Percentiles rank a stretch among this genome's conserved stretches.
phyloP scores from a whole-genome alignment of 2,329 filamentous ascomycete genomes.

The Neofusicoccum umdonicola region DNA sequence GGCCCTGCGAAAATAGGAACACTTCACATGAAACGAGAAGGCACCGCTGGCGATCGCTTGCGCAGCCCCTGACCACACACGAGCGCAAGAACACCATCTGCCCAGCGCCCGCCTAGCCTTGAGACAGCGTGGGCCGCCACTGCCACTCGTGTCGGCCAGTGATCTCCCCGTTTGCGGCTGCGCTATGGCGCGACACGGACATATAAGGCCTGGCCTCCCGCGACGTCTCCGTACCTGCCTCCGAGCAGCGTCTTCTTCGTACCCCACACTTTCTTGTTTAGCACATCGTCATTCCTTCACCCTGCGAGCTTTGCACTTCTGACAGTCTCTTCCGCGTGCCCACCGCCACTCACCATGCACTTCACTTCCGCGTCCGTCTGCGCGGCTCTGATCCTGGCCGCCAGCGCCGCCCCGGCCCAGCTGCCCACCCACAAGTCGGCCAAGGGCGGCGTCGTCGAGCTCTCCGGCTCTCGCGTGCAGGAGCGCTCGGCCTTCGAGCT shows the following conservation, averaged over 20 bases:
- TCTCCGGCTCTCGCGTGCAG: not conserved
- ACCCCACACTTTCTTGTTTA: not conserved
- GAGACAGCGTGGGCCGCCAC: conserved; percentile 1
- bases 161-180: not conserved
- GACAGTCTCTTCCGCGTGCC: not conserved
- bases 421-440: conserved; percentile 11
- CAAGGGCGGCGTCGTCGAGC: not conserved
- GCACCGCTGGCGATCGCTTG: not conserved
- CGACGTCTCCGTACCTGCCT: not conserved
- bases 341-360: not conserved
- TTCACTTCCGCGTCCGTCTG: not conserved
- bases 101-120: conserved; percentile 2
- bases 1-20: conserved; percentile 3
- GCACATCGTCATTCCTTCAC: not conserved
- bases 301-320: not conserved
- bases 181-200: not conserved
- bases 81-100: not conserved
- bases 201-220: not conserved
- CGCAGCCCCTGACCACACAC: not conserved
- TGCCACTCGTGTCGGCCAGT: not conserved
- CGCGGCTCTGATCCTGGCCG: not conserved
- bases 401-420: conserved; percentile 2
- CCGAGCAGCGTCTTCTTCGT: not conserved
- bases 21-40: not conserved
- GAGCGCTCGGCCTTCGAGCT: not conserved